Evolutionary conservation across 768 basidiomycete genomes (phyloP).

Genomic region (Xerocomus spinulosus): DNA sequence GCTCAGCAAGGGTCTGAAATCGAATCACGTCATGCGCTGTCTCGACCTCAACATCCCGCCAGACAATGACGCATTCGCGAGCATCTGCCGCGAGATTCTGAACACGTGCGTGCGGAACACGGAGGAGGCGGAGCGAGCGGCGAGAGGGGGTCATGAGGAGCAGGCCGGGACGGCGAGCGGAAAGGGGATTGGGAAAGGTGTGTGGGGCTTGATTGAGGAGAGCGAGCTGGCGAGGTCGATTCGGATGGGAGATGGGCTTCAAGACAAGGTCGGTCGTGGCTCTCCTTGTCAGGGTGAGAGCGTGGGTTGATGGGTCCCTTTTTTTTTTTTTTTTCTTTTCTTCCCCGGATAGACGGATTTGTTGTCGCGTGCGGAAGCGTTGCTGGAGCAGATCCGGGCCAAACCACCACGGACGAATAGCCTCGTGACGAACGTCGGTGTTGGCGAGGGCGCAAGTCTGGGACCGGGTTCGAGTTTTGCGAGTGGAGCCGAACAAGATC

Average conservation of each 20-base stretch:
- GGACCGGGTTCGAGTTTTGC: too few species aligned
- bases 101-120: constrained; percentile 92
- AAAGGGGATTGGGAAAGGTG: constrained; percentile 58
- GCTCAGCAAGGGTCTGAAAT: constrained; percentile 77
- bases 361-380: constrained; percentile 37
- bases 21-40: constrained; percentile 84
- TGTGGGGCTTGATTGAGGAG: constrained; percentile 85
- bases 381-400: constrained; percentile 38
- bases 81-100: constrained; percentile 85
- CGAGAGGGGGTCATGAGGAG: constrained; percentile 7
- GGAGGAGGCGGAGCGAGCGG: constrained; percentile 64
- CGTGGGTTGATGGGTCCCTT: background rate
- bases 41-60: constrained; percentile 91
- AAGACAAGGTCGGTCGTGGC: constrained; percentile 49
- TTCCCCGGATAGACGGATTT: constrained; percentile 16
- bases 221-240: constrained; percentile 76
- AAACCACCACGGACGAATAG: background rate
- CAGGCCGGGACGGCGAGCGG: constrained; percentile 31
- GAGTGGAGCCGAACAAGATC: constrained; percentile 25
- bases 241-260: constrained; percentile 37
- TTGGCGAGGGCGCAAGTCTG: too few species aligned
- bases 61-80: constrained; percentile 74
- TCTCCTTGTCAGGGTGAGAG: background rate
- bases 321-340: too few species aligned
- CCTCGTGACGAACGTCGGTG: too few species aligned